Base-by-base conservation (phyloP, 208 protist species). In the Leishmania tropica region DNA sequence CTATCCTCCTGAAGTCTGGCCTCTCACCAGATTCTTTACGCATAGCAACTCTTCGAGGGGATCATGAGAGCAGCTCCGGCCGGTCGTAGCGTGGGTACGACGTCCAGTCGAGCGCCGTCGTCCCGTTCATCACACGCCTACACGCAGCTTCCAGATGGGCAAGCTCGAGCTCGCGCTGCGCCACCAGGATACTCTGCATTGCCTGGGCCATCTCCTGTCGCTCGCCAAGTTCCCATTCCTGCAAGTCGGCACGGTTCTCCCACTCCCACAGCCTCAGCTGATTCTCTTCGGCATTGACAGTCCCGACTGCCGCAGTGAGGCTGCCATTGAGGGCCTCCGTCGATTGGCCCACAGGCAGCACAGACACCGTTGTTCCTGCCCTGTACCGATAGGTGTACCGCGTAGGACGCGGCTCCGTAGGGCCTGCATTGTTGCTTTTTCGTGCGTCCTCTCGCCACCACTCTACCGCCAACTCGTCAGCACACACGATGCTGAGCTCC, bases 211-310 rank as follows among this genome's bases (percentile, higher is more conserved):
- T 87, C 24, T 75, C 79, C 3, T 83, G 70, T 37, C 89, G 85
- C 60, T 95, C 91, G 53, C 53, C 77, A 6, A 56, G 17, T 67
- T 91, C 80, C 71, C 92, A 88, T 47, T 87, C 83, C 68, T 87
- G 78, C 72, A 91, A 70, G n/a, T 87, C 76, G 53, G 81, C 83
- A 0, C 73, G 53, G 54, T 90, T 92, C 35, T 87, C 83, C 19
- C 74, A 62, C 71, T 85, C 82, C 82, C 82, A 85, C 10, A 64
- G 45, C 64, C 62, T 13, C 62, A 85, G 45, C 31, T 64, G 1
- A 53, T 31, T 51, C 54, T 53, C 56, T 8, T 70, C 71, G 2
- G 28, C 77, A 24, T 67, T 53, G 19, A 17, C 11, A 31, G 76
- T 0, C 15, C 13, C 19, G 58, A 19, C 70, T 47, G 70, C 24